Evolutionary conservation across 805 yeast genomes (phyloP), one percentile per base, ranked within the genome.

Genomic region (Wickerhamomyces sydowiorum): DNA sequence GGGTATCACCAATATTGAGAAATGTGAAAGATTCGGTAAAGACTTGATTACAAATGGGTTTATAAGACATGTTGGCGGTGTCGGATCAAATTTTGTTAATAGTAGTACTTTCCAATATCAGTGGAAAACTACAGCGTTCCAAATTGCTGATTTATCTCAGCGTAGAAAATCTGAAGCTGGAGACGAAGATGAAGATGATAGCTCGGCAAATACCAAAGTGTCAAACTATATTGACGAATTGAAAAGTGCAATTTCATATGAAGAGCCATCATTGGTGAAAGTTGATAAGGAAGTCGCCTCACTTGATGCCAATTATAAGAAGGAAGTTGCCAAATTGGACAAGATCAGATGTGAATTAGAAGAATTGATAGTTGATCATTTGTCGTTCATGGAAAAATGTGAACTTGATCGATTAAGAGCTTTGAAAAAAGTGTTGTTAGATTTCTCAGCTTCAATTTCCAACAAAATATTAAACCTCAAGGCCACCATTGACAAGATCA

Each of bases 391-490:
- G 86, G 91, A 86, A 58, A 75, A 80, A 52, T 86, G 93, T 64
- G 96, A 87, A 62, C 60, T 76, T 28, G 95, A 87, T 62, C 73
- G 96, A 48, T 67, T 85, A 45, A 72, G 73, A 48, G 93, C 93
- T 0, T 65, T 87, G 46, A 86, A 86, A 59, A 82, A 84, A 45
- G 90, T 81, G 1, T 74, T 84, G 10, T 69, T 78, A 40, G 95
- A 86, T 57, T 85, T 84, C 51, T 65, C 84, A 19, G 78, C 87
- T 0, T 71, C 83, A 3, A 68, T 85, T 28, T 72, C 86, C 29
- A 79, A 78, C 53, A 78, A 75, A 38, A 70, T 81, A 29, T 70
- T 80, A 5, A 66, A 75, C 2, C 63, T 84, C 53, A 80, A 81
- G 57, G 63, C 75, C 5, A 62, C 78, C 9, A 73, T 80, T 29